These are phyloP conservation scores for Cochlearia excelsa DNA, from an alignment of 345 rosid genomes.

Conservation along the genomic window DNA sequence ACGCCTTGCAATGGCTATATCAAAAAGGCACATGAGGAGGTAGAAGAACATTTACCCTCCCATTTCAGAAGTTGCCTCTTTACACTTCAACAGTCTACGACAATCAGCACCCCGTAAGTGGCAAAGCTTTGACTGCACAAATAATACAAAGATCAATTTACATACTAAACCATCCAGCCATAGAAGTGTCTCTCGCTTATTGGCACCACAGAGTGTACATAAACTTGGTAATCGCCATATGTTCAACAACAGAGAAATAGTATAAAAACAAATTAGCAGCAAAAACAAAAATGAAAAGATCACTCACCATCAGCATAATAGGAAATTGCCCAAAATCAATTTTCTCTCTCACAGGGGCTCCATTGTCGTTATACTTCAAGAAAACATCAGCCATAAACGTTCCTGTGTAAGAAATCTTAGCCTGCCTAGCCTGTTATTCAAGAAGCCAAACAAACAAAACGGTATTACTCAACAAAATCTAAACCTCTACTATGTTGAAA, in stretches of 20 bases:
- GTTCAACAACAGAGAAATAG: background rate
- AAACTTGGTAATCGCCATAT: background rate
- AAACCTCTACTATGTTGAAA: background rate
- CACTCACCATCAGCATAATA: slow-evolving; percentile 77
- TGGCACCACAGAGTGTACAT: background rate
- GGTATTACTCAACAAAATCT: slow-evolving; percentile 1
- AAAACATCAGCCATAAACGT: slow-evolving; percentile 57
- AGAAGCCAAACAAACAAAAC: slow-evolving; percentile 14
- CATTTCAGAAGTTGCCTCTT: slow-evolving; percentile 85
- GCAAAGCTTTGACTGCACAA: slow-evolving; percentile 76
- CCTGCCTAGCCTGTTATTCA: slow-evolving; percentile 71
- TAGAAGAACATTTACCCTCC: slow-evolving; percentile 72
- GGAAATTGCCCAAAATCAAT: slow-evolving; percentile 75
- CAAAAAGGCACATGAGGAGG: background rate
- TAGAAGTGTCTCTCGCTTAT: slow-evolving; percentile 1
- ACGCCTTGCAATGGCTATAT: slow-evolving; percentile 13
- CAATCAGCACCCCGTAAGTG: slow-evolving; percentile 64
- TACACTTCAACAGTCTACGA: slow-evolving; percentile 45
- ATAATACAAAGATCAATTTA: background rate
- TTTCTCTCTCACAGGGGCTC: slow-evolving; percentile 50
- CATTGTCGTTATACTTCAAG: slow-evolving; percentile 49
- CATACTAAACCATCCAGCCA: slow-evolving; percentile 18
- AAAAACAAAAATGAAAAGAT: slow-evolving; percentile 19
- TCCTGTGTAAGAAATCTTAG: slow-evolving; percentile 77
- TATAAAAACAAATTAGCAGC: background rate